Base-by-base conservation (phyloP, 2,329 filamentous ascomycete species). In the Ceratocystis smalleyi region DNA sequence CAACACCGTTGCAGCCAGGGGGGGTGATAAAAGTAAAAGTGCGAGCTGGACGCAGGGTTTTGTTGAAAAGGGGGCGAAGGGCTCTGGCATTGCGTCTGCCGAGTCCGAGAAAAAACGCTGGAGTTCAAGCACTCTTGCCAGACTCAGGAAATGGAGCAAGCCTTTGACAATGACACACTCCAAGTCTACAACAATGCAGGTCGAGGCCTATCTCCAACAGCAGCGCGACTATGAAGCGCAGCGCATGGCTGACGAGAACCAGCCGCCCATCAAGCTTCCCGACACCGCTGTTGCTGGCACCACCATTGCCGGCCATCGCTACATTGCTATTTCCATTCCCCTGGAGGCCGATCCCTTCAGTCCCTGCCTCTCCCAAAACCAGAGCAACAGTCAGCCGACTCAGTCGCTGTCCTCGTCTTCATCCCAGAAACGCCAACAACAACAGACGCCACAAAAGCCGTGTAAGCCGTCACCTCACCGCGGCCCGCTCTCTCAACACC, bases 281-380 rank as follows among this genome's bases (percentile, higher is more conserved):
- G 81, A 84, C 69, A 78, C 78, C 27, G 81, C 81, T 12, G 75
- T 84, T 15, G 78, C 79, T 3, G 78, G 80, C 6, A 78, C 73
- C 43, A 84, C 81, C 0, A 78, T 71, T 5, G 77, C 74, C 2
- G 82, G 82, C 1, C 75, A 81, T 69, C 76, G 79, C 3, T 79
- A 84, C 68, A 83, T 85, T 67, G 80, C 81, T 65, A 84, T 84
- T 62, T 83, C 81, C 0, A 83, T 84, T 55, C 82, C 82, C 1
- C 66, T 78, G 12, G 76, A 81, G 67, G 73, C 80, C 65, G 77
- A 76, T 4, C 76, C 79, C 24, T 72, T 78, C 54, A 74, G 73
- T 2, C 68, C 70, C 5, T 67, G 62, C 32, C 30, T 63, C 32
- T 55, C 49, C 32, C 54, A 32, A 30, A 54, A 57, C 30, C 62